Evolutionary conservation across 1,284 basidiomycete genomes (phyloP), one percentile per base, ranked within the genome.

Genomic region (Hemileia vastatrix): DNA sequence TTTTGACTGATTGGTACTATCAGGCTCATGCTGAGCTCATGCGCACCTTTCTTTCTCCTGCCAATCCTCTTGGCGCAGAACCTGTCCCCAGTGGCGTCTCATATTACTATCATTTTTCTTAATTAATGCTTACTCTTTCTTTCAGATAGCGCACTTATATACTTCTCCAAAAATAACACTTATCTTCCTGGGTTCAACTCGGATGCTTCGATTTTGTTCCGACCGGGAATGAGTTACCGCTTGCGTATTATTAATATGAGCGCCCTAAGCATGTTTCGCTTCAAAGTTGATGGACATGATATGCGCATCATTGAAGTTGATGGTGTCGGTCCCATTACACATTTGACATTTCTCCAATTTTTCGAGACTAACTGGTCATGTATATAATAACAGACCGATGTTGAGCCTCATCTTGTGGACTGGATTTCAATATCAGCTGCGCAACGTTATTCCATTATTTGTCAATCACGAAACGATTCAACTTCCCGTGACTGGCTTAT

Each of bases 361-460:
- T n/a, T 9, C 27, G 23, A 24, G 19, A 3, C 43, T 18, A 18
- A 44, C 13, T 44, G 43, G 19, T 9, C 8, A 44, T 3, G 13
- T 18, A 13, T 15, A 44, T 44, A 44, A 15, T 44, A 6, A 15
- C 40, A 60, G 58, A 60, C 58, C 3, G 92, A 95, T 76, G 80
- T 85, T 1, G 80, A 87, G 71, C 84, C 85, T 65, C 86, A 79
- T 58, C 80, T 83, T 0, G 83, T 85, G 63, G 85, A 89, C 70
- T 74, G 85, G 33, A 70, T 96, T 56, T 81, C 83, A 47, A 66
- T 95, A 63, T 81, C 88, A 4, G 89, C 87, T 51, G 92, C 92
- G 0, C 93, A 97, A 76, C 84, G 93, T n/a, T 95, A 93, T 77
- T 92, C 90, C 0, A 79, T 97, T 54, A 83, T 96, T 52, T 88